These are phyloP conservation scores for Diaporthe citrichinensis DNA, from an alignment of 2,329 filamentous ascomycete genomes.

Conservation along the genomic window DNA sequence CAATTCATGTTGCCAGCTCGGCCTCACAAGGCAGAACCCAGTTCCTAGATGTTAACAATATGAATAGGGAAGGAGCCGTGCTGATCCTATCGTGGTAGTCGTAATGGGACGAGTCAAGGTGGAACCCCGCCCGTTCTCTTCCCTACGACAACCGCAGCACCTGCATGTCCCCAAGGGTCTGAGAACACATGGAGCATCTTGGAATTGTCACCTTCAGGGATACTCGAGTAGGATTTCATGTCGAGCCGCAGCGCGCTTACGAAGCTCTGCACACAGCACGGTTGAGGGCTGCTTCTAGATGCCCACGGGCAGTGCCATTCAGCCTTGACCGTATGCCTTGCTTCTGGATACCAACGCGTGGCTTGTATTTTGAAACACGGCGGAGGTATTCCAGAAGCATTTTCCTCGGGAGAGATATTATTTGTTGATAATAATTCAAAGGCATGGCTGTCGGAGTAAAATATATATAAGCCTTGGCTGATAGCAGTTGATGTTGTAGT, in stretches of 20 bases:
- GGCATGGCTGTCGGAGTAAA: background rate
- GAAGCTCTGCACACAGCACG: background rate
- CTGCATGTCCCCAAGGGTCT: background rate
- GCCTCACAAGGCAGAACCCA: conserved; percentile 2
- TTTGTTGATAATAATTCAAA: background rate
- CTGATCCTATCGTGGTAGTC: conserved; percentile 5
- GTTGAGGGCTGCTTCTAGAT: background rate
- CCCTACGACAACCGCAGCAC: background rate
- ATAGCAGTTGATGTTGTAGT: background rate
- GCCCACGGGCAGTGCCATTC: background rate
- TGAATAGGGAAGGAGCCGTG: conserved; percentile 3
- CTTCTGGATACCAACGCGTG: conserved; percentile 13
- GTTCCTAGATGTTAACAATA: background rate
- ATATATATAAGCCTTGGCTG: background rate
- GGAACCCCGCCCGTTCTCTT: conserved; percentile 1
- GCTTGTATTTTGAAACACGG: conserved; percentile 11
- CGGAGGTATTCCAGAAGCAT: background rate
- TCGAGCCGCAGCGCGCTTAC: background rate
- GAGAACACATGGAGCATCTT: background rate
- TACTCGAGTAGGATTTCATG: background rate
- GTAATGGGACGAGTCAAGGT: conserved; percentile 22
- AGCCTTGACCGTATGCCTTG: background rate
- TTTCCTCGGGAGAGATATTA: background rate
- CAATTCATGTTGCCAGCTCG: background rate
- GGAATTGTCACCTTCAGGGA: background rate